Evolutionary conservation across 176 grass and related monocot species (phyloP).

Genomic region (Cymbopogon citratus): DNA sequence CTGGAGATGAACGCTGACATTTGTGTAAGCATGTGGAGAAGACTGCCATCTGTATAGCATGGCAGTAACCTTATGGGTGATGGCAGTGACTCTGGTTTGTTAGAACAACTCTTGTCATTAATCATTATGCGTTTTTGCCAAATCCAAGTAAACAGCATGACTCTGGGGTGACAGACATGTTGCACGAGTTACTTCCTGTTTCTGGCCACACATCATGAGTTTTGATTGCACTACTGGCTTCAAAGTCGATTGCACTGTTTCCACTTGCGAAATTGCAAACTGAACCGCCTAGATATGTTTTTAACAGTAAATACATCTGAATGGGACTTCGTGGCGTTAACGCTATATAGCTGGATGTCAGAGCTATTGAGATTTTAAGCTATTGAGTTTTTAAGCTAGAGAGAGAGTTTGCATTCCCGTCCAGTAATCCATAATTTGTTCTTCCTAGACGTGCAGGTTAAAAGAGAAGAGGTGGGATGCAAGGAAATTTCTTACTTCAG

Average conservation of each 20-base stretch:
- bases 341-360: neutral
- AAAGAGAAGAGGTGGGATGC: constrained; percentile 98
- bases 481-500: constrained; percentile 73
- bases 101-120: neutral
- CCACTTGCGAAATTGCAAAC: neutral
- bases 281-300: neutral
- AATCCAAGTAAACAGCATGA: neutral
- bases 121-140: neutral
- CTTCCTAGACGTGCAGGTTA: constrained; percentile 93
- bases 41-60: neutral
- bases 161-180: neutral
- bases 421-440: constrained; percentile 39
- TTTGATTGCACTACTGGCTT: neutral
- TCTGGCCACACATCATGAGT: neutral
- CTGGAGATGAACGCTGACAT: neutral
- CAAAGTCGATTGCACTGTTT: neutral
- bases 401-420: neutral
- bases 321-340: neutral
- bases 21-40: neutral
- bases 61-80: neutral
- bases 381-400: neutral
- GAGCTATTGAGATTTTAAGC: neutral
- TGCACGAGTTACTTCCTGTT: neutral
- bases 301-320: neutral
- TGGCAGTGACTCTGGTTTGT: neutral